A percentile compares a stretch with the other conserved stretches of the same genome.
These are phyloP conservation scores for Cyberlindnera nakhonratchasimensis DNA, from an alignment of 805 yeast species.

Conservation along the genomic window DNA sequence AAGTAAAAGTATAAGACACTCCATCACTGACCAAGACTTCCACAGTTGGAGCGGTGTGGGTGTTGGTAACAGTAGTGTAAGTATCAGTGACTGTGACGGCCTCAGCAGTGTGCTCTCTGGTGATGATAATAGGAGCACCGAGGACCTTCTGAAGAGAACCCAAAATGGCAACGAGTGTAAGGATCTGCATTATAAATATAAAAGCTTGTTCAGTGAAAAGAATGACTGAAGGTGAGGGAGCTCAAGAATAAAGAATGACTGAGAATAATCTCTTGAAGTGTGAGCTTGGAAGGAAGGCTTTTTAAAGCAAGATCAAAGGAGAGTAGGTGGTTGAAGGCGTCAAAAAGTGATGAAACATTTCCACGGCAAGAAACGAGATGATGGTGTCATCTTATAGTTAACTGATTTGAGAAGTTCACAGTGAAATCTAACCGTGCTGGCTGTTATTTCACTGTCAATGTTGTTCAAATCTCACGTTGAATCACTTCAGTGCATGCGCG, in stretches of 20 bases:
- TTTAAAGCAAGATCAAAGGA: too few relatives aligned
- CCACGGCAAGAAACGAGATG: background rate
- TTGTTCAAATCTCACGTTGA: background rate
- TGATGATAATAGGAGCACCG: conserved; percentile 41
- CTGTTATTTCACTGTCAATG: background rate
- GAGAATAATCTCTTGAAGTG: conserved; percentile 4
- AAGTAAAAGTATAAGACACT: conserved; percentile 36
- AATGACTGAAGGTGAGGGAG: conserved; percentile 10
- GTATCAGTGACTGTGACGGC: conserved; percentile 45
- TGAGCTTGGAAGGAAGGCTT: conserved; percentile 2
- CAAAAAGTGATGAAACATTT: background rate
- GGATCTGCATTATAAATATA: conserved; percentile 12
- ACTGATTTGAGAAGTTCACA: too few relatives aligned
- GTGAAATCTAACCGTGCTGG: too few relatives aligned
- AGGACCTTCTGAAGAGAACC: conserved; percentile 25
- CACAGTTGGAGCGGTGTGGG: conserved; percentile 40
- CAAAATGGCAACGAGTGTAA: conserved; percentile 10
- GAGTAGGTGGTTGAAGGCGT: conserved; percentile 1
- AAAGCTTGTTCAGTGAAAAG: conserved; percentile 6
- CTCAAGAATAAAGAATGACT: conserved; percentile 11
- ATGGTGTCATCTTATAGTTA: background rate
- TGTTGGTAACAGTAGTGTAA: conserved; percentile 38
- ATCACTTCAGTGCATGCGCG: background rate
- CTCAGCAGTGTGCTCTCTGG: conserved; percentile 54
- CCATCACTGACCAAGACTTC: conserved; percentile 36